Evolutionary conservation across 768 basidiomycete species (phyloP).

Genomic region (Collybia mongolica): DNA sequence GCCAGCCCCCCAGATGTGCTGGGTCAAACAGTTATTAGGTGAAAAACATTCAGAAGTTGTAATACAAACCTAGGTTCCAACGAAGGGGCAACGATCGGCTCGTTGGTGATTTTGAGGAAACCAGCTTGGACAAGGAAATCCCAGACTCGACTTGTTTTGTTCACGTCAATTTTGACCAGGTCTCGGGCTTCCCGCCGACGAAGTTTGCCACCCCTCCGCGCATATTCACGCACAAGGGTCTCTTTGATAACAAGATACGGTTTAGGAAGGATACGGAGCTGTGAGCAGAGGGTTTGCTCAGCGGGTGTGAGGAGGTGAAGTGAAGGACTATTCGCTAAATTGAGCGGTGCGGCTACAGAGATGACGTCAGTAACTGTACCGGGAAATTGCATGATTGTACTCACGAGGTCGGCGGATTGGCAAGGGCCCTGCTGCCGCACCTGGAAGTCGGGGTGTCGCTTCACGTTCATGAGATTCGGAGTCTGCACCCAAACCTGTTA

Average conservation of each 20-base stretch:
- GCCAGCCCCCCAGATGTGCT: slow-evolving; percentile 12
- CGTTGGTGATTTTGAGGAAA: slow-evolving; percentile 68
- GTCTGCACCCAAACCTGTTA: slow-evolving; percentile 35
- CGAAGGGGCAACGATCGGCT: slow-evolving; percentile 34
- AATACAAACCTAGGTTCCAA: slow-evolving; percentile 33
- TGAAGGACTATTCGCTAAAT: slow-evolving; percentile 87
- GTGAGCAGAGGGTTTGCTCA: slow-evolving; percentile 87
- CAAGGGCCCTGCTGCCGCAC: slow-evolving; percentile 29
- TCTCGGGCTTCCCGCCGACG: slow-evolving; percentile 87
- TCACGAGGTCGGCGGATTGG: slow-evolving; percentile 45
- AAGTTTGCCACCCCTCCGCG: slow-evolving; percentile 83
- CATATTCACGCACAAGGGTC: slow-evolving; percentile 90
- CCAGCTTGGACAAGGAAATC: slow-evolving; percentile 89
- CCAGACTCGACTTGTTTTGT: slow-evolving; percentile 91
- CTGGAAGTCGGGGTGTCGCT: slow-evolving; percentile 50
- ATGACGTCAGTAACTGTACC: background rate
- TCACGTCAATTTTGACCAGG: slow-evolving; percentile 89
- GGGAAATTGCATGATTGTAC: slow-evolving; percentile 9
- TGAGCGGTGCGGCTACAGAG: slow-evolving; percentile 62
- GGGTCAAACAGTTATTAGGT: background rate
- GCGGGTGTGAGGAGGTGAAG: slow-evolving; percentile 86
- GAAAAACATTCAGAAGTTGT: background rate
- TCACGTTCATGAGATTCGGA: slow-evolving; percentile 63
- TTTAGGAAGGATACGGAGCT: slow-evolving; percentile 88
- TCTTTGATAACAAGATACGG: slow-evolving; percentile 97